These are phyloP conservation scores for Biscogniauxia marginata DNA, from an alignment of 2,329 filamentous ascomycete species.

Conservation along the genomic window DNA sequence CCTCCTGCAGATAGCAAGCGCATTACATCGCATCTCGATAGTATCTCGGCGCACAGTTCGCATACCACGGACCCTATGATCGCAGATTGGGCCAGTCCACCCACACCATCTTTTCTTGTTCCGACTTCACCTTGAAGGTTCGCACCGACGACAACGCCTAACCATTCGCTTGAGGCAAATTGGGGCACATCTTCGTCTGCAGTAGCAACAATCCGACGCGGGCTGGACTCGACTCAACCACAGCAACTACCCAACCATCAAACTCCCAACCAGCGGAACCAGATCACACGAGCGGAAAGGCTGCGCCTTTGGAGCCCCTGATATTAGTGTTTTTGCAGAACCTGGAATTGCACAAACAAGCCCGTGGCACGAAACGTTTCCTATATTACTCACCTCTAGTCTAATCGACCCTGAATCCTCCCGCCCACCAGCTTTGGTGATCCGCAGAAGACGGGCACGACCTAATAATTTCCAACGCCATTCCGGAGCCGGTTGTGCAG, in stretches of 20 bases:
- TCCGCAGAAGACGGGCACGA: conserved; percentile 6
- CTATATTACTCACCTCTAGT: conserved; percentile 16
- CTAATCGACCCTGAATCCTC: conserved; percentile 5
- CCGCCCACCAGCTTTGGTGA: conserved; percentile 1
- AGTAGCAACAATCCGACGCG: conserved; percentile 20
- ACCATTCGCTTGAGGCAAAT: conserved; percentile 48
- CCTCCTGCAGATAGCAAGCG: conserved; percentile 10
- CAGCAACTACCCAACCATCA: conserved; percentile 9
- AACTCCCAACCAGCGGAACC: conserved; percentile 7
- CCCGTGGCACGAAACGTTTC: conserved; percentile 18
- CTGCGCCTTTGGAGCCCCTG: conserved; percentile 24
- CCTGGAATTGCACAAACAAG: conserved; percentile 16
- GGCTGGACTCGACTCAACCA: conserved; percentile 47
- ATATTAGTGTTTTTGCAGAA: conserved; percentile 9
- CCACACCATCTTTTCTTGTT: conserved; percentile 29
- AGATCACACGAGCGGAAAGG: conserved; percentile 21
- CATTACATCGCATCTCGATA: conserved; percentile 11
- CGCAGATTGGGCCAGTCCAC: conserved; percentile 22
- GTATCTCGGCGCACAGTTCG: conserved; percentile 24
- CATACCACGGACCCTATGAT: conserved; percentile 20
- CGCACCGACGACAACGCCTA: conserved; percentile 32
- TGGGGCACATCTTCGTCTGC: conserved; percentile 31
- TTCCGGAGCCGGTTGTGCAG: conserved; percentile 24
- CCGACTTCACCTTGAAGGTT: conserved; percentile 41
- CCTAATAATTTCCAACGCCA: conserved; percentile 8